Conservation (phyloP, 345 rosid genomes). For the Camelina hispida region DNA sequence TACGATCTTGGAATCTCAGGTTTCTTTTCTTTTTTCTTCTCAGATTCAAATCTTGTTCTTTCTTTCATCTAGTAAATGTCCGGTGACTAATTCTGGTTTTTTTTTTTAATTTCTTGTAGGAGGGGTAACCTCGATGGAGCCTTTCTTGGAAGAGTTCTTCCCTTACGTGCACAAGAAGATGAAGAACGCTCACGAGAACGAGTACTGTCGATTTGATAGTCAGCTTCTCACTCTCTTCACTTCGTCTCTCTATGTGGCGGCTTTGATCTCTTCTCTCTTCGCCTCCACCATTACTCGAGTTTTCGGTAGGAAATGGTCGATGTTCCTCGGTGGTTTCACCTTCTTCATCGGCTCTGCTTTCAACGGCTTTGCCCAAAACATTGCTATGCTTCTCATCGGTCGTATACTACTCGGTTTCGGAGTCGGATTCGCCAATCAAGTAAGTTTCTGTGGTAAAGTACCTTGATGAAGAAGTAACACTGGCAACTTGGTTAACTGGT, state of each 20-base stretch:
- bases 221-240: conserved; percentile 62
- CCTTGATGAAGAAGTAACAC: conserved; percentile 16
- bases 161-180: conserved; percentile 54
- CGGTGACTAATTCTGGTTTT: background rate
- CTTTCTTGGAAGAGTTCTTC: conserved; percentile 67
- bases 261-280: conserved; percentile 64
- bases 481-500: background rate
- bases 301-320: conserved; percentile 71
- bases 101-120: conserved; percentile 46
- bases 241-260: conserved; percentile 82
- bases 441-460: conserved; percentile 20
- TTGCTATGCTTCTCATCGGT: conserved; percentile 64
- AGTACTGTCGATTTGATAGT: conserved; percentile 80
- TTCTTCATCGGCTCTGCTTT: conserved; percentile 68
- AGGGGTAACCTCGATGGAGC: conserved; percentile 85
- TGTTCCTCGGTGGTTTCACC: conserved; percentile 63
- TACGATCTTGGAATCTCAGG: conserved; percentile 89
- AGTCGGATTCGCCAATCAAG: conserved; percentile 93
- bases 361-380: conserved; percentile 61
- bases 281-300: conserved; percentile 62
- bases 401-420: conserved; percentile 78
- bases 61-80: background rate
- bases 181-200: conserved; percentile 47
- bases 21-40: background rate
- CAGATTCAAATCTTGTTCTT: conserved; percentile 10